Percentiles rank a stretch among this genome's conserved stretches.
Evolutionary conservation across 352 stramenopile genomes (phyloP).

Genomic region (Phytophthora citricola): DNA sequence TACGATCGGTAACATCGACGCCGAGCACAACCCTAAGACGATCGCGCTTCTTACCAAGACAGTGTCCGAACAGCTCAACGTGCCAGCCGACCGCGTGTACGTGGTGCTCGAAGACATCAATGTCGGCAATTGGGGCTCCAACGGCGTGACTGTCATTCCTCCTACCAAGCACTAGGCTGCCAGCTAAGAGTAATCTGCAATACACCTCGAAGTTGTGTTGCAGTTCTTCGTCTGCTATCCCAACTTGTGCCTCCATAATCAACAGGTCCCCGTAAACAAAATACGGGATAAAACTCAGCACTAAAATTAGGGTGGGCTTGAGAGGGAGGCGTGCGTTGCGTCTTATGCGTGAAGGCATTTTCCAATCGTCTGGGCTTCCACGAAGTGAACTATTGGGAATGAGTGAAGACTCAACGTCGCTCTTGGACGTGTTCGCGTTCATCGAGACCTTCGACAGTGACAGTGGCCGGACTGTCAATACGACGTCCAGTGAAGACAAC

Average conservation of each 20-base stretch:
- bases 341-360: background rate
- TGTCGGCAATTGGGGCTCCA: conserved; percentile 13
- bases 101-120: conserved; percentile 36
- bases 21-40: conserved; percentile 42
- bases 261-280: conserved; percentile 6
- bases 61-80: conserved; percentile 10
- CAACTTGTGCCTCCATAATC: conserved; percentile 9
- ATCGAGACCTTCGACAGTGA: conserved; percentile 12
- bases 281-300: no score
- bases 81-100: conserved; percentile 17
- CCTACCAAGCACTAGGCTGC: conserved; percentile 2
- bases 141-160: conserved; percentile 9
- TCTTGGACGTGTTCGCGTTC: conserved; percentile 17
- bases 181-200: background rate
- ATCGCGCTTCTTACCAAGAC: conserved; percentile 14
- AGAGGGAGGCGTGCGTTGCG: background rate
- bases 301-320: background rate
- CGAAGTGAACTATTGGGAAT: background rate
- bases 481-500: background rate
- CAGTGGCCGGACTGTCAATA: background rate
- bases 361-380: background rate
- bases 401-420: background rate
- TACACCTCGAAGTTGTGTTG: background rate
- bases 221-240: background rate
- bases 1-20: conserved; percentile 32